phyloP scores from a whole-genome alignment of 495 filamentous ascomycete species.

The Aspergillus bertholletiae region DNA sequence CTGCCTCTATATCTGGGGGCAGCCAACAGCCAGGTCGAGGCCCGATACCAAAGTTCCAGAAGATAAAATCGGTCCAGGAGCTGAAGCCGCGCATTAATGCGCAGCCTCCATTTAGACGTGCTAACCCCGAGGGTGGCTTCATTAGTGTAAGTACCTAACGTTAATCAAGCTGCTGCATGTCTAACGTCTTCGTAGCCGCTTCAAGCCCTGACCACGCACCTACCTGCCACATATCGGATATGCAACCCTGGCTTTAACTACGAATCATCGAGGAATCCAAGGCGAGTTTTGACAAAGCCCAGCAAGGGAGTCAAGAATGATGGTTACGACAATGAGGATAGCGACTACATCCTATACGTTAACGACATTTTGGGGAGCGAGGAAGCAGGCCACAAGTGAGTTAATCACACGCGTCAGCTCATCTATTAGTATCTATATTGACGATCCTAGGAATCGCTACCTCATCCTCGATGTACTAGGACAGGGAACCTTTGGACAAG shows the following conservation, averaged over 20 bases:
- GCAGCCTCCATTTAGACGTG: constrained; percentile 88
- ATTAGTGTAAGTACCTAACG: constrained; percentile 74
- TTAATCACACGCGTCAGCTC: constrained; percentile 2
- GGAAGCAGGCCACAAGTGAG: constrained; percentile 94
- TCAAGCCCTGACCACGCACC: constrained; percentile 90
- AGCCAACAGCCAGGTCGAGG: constrained; percentile 54
- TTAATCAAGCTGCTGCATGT: background rate
- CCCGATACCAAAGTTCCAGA: constrained; percentile 83
- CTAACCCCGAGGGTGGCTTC: constrained; percentile 96
- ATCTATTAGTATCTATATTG: constrained; percentile 6
- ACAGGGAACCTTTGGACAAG: constrained; percentile 98
- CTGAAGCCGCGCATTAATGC: constrained; percentile 77
- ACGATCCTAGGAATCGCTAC: constrained; percentile 75
- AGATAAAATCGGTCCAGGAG: constrained; percentile 66
- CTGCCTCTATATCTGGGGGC: constrained; percentile 36
- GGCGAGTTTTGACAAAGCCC: constrained; percentile 96
- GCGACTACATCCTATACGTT: constrained; percentile 98
- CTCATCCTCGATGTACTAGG: constrained; percentile 97
- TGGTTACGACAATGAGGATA: constrained; percentile 98
- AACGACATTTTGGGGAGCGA: constrained; percentile 98
- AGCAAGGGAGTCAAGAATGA: constrained; percentile 99
- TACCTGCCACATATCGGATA: constrained; percentile 94
- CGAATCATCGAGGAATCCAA: constrained; percentile 96
- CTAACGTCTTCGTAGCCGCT: constrained; percentile 61
- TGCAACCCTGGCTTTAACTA: constrained; percentile 99